These are phyloP conservation scores for Ormosia semicastrata DNA, from an alignment of 306 rosid genomes.

Conservation along the genomic window DNA sequence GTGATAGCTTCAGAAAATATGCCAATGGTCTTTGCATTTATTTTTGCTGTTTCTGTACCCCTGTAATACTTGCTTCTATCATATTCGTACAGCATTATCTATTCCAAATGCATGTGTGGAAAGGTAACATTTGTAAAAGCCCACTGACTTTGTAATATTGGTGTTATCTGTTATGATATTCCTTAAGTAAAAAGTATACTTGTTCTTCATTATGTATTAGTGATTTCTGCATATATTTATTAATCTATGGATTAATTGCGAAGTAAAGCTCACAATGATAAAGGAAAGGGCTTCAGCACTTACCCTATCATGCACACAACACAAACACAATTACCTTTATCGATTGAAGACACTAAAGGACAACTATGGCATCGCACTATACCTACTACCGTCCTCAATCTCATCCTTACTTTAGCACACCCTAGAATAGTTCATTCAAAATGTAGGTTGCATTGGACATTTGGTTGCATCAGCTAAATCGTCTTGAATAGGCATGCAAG, in stretches of 20 bases:
- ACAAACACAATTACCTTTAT: neutral
- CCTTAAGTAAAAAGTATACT: neutral
- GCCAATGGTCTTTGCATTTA: neutral
- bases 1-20: too few species aligned
- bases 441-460: neutral
- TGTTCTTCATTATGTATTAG: neutral
- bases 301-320: neutral
- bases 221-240: constrained; percentile 12
- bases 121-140: neutral
- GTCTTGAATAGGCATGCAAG: neutral
- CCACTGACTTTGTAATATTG: neutral
- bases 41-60: neutral
- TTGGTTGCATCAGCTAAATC: neutral
- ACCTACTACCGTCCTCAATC: neutral
- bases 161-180: neutral
- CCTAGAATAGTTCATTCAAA: neutral
- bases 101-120: neutral
- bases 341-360: neutral
- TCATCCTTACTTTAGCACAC: neutral
- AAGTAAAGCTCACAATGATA: constrained; percentile 23
- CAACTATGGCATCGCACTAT: constrained; percentile 29
- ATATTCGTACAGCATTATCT: neutral
- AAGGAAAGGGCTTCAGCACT: constrained; percentile 23
- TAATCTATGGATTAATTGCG: constrained; percentile 25
- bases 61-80: neutral